Evolutionary conservation across 352 stramenopile genomes (phyloP), one percentile per base, ranked within the genome.

Genomic region (Phytophthora cryptogea): DNA sequence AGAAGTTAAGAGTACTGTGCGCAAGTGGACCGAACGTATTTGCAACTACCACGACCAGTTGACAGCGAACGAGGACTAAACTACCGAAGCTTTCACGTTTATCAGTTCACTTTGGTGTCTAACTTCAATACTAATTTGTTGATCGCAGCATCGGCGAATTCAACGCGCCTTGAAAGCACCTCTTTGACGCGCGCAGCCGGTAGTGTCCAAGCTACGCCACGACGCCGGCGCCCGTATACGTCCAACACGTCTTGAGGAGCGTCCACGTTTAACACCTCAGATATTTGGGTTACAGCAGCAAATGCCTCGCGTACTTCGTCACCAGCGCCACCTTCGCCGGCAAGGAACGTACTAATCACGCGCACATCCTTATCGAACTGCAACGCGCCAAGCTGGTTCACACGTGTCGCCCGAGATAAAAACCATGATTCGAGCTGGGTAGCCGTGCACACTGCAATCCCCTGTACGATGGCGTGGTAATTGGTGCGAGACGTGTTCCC

Each of bases 301-400:
- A 95, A 92, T 7, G 63, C 58, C 32, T 80, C 68, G 47, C 80
- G 80, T 36, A 79, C 70, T 50, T 91, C 70, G 58, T 80, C 75
- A 6, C 53, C 58, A 26, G 79, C 71, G 36, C 72, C 65, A 54
- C 63, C 54, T 72, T 76, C 68, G 44, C 40, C 49, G 16, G 54
- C 72, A 48, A 95, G 88, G 67, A 90, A 89, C 9, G 60, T 76
- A 20, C 49, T 79, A 9, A 95, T 59, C 37, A 92, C 72, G 44
- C 87, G 85, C 47, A 95, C 30, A 54, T 95, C 87, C 58, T 95
- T 95, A 63, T 95, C 87, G 16, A 94, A 89, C 48, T 95, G 87
- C 3, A 95, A 66, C 17, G 87, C 85, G 14, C 87, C 87, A 23
- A 95, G 80, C 58, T 92, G 85, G 26, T 88, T 92, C 59, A 94